Evolutionary conservation across 2,329 filamentous ascomycete species (phyloP).

Genomic region (Talaromyces sp.): DNA sequence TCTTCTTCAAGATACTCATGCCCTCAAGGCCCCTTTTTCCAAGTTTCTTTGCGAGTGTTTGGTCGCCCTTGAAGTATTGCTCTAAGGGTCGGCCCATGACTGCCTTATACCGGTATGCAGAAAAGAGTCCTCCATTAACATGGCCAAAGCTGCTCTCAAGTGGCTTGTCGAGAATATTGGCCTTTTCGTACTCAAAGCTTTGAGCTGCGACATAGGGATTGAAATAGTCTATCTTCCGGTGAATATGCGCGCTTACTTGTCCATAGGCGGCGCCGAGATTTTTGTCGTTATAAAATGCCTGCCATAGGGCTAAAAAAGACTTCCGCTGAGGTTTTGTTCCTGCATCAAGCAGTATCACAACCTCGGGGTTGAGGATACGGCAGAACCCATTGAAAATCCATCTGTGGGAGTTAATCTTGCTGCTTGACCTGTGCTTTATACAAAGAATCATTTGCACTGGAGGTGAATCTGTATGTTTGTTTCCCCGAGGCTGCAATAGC

Average conservation of each 20-base stretch:
- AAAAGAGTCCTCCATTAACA: constrained; percentile 95
- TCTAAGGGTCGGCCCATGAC: constrained; percentile 96
- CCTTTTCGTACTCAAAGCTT: constrained; percentile 99
- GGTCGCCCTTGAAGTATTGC: constrained; percentile 98
- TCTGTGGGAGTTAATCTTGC: constrained; percentile 99
- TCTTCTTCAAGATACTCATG: constrained; percentile 99
- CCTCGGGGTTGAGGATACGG: constrained; percentile 91
- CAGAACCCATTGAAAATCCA: constrained; percentile 98
- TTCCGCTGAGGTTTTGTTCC: constrained; percentile 93
- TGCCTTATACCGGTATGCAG: constrained; percentile 91
- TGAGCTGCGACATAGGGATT: constrained; percentile 93
- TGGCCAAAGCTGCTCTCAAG: constrained; percentile 95
- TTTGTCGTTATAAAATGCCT: constrained; percentile 99
- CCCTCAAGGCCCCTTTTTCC: constrained; percentile 99
- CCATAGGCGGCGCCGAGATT: constrained; percentile 95
- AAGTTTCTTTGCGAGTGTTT: constrained; percentile 89
- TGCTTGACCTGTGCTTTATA: constrained; percentile 95
- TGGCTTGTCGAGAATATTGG: constrained; percentile 96
- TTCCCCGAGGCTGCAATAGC: constrained; percentile 84
- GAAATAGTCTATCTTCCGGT: constrained; percentile 86
- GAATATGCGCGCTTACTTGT: constrained; percentile 97
- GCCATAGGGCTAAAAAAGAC: constrained; percentile 89
- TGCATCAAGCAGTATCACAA: constrained; percentile 91
- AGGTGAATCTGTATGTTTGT: constrained; percentile 78
- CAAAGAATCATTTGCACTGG: constrained; percentile 99